A percentile compares a stretch with the other conserved stretches of the same genome.
Conservation (phyloP, 192 early-diverging fungal genomes). For the Jimgerdemannia flammicorona region DNA sequence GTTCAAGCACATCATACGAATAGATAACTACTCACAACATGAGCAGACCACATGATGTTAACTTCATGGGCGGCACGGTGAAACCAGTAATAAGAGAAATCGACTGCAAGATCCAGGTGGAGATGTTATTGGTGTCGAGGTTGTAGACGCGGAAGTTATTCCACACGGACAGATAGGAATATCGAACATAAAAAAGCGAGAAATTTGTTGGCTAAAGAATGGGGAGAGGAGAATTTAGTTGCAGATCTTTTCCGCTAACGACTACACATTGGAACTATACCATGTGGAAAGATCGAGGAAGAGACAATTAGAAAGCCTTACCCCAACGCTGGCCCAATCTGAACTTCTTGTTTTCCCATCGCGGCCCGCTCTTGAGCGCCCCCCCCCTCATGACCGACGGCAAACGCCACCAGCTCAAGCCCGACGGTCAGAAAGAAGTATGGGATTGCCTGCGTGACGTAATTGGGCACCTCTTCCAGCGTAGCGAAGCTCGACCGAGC, state of each 20-base stretch:
- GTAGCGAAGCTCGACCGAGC: constrained; percentile 32
- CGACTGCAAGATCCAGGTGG: constrained; percentile 47
- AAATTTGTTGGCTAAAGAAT: constrained; percentile 37
- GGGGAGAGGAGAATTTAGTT: not conserved
- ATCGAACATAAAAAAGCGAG: constrained; percentile 39
- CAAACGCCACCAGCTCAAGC: constrained; percentile 29
- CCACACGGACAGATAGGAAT: constrained; percentile 51
- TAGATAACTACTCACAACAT: constrained; percentile 43
- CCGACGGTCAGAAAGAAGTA: constrained; percentile 46
- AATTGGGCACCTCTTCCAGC: constrained; percentile 43
- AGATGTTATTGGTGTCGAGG: constrained; percentile 36
- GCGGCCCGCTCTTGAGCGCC: constrained; percentile 25
- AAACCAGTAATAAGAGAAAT: constrained; percentile 46
- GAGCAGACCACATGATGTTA: constrained; percentile 55
- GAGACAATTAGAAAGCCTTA: constrained; percentile 4
- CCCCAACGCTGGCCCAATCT: constrained; percentile 45
- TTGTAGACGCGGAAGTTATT: constrained; percentile 39
- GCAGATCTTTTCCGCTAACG: too few species aligned
- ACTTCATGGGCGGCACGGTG: constrained; percentile 58
- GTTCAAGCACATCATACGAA: too few species aligned
- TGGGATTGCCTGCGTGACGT: constrained; percentile 46
- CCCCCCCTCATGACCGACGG: constrained; percentile 23
- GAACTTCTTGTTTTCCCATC: constrained; percentile 37
- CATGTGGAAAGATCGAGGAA: too few species aligned
- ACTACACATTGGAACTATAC: too few species aligned